These are phyloP conservation scores for Hanseniaspora sp. DNA, from an alignment of 1,139 yeast genomes.

Conservation along the genomic window DNA sequence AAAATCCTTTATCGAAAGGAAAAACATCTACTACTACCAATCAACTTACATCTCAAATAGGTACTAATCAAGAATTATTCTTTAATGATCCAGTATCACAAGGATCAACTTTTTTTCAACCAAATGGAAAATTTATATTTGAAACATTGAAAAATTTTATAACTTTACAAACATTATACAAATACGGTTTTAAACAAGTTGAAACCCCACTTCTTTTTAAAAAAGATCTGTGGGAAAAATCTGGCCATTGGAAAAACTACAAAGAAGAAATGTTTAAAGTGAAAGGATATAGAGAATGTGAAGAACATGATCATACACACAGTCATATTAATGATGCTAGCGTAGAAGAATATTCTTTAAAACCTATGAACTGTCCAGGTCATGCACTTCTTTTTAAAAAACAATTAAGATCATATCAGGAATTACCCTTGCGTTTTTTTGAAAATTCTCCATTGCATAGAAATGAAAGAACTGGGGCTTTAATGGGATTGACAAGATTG, in stretches of 20 bases:
- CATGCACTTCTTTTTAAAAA: conserved; percentile 80
- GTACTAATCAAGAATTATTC: conserved; percentile 52
- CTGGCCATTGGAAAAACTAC: conserved; percentile 96
- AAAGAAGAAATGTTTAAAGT: conserved; percentile 90
- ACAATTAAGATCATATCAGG: conserved; percentile 78
- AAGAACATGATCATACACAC: not conserved
- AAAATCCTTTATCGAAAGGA: not conserved
- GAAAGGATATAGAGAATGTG: conserved; percentile 20
- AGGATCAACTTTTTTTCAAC: conserved; percentile 79
- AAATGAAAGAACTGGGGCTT: conserved; percentile 90
- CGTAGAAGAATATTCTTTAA: conserved; percentile 61
- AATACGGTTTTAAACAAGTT: conserved; percentile 83
- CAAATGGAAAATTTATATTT: conserved; percentile 81
- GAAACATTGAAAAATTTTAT: conserved; percentile 68
- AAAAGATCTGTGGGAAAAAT: conserved; percentile 72
- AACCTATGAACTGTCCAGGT: conserved; percentile 99
- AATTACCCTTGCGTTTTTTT: conserved; percentile 77
- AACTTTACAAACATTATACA: conserved; percentile 66
- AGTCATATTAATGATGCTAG: conserved; percentile 32
- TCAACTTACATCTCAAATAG: conserved; percentile 24
- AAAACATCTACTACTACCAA: conserved; percentile 17
- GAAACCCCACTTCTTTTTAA: conserved; percentile 86
- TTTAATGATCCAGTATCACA: conserved; percentile 73
- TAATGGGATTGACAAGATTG: conserved; percentile 87
- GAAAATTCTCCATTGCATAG: conserved; percentile 93